Conservation (phyloP, 2,329 filamentous ascomycete species). For the Colletotrichum destructivum region DNA sequence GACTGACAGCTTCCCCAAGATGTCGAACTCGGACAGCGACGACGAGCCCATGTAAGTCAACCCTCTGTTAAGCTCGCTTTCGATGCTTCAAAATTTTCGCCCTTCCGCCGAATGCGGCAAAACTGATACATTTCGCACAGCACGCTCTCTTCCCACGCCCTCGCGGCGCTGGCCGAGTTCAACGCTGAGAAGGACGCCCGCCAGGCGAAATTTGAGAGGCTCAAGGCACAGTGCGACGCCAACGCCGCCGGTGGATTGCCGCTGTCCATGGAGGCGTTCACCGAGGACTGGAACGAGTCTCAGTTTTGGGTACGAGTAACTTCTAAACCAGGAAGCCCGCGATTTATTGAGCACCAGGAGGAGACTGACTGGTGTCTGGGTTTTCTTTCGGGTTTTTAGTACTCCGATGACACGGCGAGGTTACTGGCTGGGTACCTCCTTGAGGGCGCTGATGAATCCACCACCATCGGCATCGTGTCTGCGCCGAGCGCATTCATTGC, state of each 20-base stretch:
- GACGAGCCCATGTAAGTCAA: constrained; percentile 66
- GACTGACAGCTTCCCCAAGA: background rate
- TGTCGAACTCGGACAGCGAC: constrained; percentile 52
- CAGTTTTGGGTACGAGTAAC: constrained; percentile 82
- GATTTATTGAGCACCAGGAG: background rate
- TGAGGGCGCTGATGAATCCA: constrained; percentile 69
- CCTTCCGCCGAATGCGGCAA: background rate
- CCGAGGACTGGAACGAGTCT: constrained; percentile 86
- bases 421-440: constrained; percentile 77
- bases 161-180: constrained; percentile 81
- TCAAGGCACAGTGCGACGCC: constrained; percentile 74
- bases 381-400: constrained; percentile 60
- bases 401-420: constrained; percentile 79
- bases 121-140: constrained; percentile 53
- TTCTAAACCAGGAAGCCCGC: background rate
- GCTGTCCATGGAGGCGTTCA: constrained; percentile 76
- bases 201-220: constrained; percentile 76
- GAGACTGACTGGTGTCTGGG: background rate
- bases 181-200: constrained; percentile 79
- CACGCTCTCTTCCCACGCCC: constrained; percentile 75
- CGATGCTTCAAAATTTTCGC: constrained; percentile 4
- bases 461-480: constrained; percentile 78
- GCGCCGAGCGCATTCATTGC: constrained; percentile 85
- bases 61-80: background rate
- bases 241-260: constrained; percentile 42